Evolutionary conservation across 495 filamentous ascomycete species (phyloP).

Genomic region (Articulospora tetracladia): DNA sequence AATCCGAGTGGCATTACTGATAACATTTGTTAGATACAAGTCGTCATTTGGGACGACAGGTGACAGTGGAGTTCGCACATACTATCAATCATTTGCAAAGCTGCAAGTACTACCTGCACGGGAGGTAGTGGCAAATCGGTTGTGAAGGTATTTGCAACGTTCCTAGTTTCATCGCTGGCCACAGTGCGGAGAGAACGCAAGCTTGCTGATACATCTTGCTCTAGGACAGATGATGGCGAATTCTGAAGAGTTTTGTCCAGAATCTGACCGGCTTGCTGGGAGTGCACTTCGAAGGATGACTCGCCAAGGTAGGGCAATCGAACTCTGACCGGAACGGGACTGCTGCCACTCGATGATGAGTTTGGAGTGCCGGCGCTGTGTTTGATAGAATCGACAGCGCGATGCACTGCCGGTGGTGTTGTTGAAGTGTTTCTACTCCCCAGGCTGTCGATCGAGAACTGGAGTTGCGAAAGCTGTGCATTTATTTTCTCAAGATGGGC

Average conservation of each 20-base stretch:
- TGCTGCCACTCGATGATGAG: neutral
- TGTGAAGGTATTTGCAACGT: neutral
- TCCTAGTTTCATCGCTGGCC: neutral
- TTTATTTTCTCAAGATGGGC: conserved; percentile 7
- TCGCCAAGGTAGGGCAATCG: conserved; percentile 7
- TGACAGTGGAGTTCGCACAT: neutral
- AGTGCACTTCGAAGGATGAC: conserved; percentile 12
- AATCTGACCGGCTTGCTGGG: conserved; percentile 6
- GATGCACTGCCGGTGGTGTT: neutral
- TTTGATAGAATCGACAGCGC: neutral
- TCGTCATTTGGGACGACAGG: neutral
- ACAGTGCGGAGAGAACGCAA: neutral
- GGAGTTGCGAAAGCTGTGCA: neutral
- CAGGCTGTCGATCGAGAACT: neutral
- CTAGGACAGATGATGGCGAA: neutral
- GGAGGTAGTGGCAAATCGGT: neutral
- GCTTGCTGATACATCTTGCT: neutral
- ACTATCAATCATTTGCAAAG: neutral
- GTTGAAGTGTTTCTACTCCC: neutral
- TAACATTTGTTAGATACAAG: neutral
- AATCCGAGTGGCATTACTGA: neutral
- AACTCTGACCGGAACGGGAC: neutral
- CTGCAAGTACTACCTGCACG: neutral
- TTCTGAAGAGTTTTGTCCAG: conserved; percentile 4
- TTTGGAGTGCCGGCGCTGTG: neutral